Evolutionary conservation across 371 early-diverging fungal species (phyloP).

Genomic region (Funneliformis caledonium): DNA sequence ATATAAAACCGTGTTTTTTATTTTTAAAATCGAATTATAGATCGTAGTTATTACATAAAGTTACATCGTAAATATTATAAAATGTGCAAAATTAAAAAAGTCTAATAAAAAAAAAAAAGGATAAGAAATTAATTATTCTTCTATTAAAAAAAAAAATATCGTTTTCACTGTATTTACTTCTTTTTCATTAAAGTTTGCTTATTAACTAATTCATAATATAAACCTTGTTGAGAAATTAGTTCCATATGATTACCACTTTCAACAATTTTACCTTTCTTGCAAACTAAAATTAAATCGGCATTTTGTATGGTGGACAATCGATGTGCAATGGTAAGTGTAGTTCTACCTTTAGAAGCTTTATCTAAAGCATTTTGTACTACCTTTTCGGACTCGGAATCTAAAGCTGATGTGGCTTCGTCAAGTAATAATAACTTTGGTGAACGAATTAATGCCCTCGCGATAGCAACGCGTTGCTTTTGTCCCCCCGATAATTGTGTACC

Average conservation of each 20-base stretch:
- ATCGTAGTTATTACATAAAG: too few relatives aligned
- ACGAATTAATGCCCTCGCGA: slow-evolving; percentile 76
- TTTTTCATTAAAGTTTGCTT: slow-evolving; percentile 45
- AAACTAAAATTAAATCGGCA: slow-evolving; percentile 66
- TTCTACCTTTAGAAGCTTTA: slow-evolving; percentile 65
- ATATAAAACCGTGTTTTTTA: too few relatives aligned
- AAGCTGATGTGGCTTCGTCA: slow-evolving; percentile 97
- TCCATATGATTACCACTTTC: slow-evolving; percentile 66
- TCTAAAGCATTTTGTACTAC: slow-evolving; percentile 89
- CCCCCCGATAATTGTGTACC: slow-evolving; percentile 76
- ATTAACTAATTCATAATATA: slow-evolving; percentile 51
- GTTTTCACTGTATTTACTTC: neutral
- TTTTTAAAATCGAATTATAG: too few relatives aligned
- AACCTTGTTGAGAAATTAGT: slow-evolving; percentile 50
- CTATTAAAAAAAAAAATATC: too few relatives aligned
- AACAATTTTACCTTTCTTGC: slow-evolving; percentile 62
- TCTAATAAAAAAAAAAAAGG: too few relatives aligned
- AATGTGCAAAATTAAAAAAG: too few relatives aligned
- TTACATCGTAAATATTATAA: too few relatives aligned
- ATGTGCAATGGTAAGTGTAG: slow-evolving; percentile 75
- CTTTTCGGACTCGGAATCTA: slow-evolving; percentile 90
- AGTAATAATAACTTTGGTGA: slow-evolving; percentile 86
- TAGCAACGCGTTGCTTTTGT: slow-evolving; percentile 75
- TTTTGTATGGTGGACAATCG: slow-evolving; percentile 71
- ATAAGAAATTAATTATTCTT: too few relatives aligned